Evolutionary conservation across 1,284 basidiomycete species (phyloP).

Genomic region (Cryptococcus sp.): DNA sequence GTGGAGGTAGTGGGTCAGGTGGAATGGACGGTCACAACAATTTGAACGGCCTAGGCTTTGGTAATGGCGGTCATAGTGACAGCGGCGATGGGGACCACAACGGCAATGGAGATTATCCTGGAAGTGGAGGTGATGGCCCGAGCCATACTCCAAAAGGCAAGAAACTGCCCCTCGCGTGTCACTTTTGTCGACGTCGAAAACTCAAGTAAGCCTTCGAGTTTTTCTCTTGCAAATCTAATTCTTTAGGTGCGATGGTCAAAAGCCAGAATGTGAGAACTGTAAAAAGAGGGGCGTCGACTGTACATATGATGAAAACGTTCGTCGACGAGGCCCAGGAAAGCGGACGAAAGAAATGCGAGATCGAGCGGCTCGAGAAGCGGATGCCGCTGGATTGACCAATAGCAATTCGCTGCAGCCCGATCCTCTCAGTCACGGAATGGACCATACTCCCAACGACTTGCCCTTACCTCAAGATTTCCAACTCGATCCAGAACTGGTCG

Average conservation of each 20-base stretch:
- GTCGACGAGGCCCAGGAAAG: constrained; percentile 49
- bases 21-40: background rate
- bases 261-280: constrained; percentile 47
- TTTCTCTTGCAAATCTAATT: background rate
- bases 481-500: constrained; percentile 26
- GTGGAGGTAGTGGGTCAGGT: background rate
- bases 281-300: constrained; percentile 38
- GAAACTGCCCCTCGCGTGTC: constrained; percentile 47
- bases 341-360: constrained; percentile 47
- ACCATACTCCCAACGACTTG: background rate
- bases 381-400: constrained; percentile 25
- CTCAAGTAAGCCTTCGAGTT: constrained; percentile 42
- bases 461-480: constrained; percentile 5
- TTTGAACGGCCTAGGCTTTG: background rate
- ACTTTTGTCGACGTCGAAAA: constrained; percentile 48
- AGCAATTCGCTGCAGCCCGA: constrained; percentile 1
- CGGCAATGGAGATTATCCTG: background rate
- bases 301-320: constrained; percentile 46
- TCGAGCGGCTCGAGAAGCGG: constrained; percentile 32
- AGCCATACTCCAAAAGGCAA: constrained; percentile 9
- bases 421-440: background rate
- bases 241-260: constrained; percentile 43
- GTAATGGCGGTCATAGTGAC: background rate
- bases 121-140: constrained; percentile 4
- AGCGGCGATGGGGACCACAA: constrained; percentile 2